A percentile compares a stretch with the other conserved stretches of the same genome.
These are phyloP conservation scores for Fraxinus dipetala DNA, from an alignment of 305 asterid genomes.

Conservation along the genomic window DNA sequence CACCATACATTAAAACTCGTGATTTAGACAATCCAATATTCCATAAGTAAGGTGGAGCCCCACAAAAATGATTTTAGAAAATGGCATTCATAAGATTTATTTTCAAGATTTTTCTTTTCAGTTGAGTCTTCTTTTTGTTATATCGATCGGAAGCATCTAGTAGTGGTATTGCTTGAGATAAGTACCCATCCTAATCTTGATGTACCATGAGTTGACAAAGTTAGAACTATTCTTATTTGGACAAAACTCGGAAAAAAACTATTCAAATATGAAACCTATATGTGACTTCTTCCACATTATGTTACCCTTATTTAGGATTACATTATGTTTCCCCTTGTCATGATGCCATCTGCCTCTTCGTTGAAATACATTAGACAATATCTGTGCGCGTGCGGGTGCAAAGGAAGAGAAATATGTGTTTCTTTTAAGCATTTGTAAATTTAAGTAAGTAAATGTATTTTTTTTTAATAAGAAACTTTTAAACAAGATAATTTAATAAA, in stretches of 20 bases:
- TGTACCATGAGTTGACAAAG: background rate
- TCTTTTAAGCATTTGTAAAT: background rate
- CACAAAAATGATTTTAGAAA: background rate
- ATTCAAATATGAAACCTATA: too few relatives aligned
- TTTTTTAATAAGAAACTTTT: background rate
- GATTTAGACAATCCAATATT: background rate
- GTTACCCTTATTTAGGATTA: background rate
- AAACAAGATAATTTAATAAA: background rate
- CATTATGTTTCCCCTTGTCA: background rate
- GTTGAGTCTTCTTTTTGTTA: background rate
- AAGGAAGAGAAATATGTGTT: too few relatives aligned
- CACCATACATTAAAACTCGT: background rate
- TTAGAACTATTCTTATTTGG: background rate
- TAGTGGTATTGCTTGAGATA: background rate
- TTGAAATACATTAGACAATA: background rate
- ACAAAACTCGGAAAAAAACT: background rate
- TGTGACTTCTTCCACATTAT: too few relatives aligned
- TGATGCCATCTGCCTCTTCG: background rate
- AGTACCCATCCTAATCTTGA: background rate
- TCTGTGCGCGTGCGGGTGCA: background rate
- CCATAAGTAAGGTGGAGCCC: background rate
- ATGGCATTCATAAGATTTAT: background rate
- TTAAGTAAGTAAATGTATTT: background rate
- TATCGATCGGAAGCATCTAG: background rate
- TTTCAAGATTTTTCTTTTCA: background rate